Base-by-base conservation (phyloP, 1,284 basidiomycete species). In the Cryptococcus jaspeensis region DNA sequence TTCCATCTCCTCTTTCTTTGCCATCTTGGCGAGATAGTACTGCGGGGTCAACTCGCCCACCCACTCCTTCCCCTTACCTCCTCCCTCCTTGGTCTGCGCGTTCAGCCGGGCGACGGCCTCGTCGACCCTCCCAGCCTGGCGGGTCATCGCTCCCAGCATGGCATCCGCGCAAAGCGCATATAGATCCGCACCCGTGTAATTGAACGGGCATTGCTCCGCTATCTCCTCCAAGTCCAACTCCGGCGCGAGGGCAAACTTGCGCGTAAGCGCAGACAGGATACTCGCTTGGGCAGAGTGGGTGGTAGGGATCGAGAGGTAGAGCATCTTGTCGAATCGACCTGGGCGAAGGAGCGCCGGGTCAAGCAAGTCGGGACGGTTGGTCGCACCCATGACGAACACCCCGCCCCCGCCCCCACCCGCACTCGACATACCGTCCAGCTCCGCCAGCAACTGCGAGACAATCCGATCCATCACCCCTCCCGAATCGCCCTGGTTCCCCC, bases 381-480 rank as follows among this genome's bases (percentile, higher is more conserved):
- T 99, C 11, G 96, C 95, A 3, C 94, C 96, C 74, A 99, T 92
- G 18, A 99, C 94, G 70, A 98, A 95, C 0, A 99, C 88, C 7
- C 80, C 80, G 37, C 80, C 82, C 37, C 80, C 81, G 7, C 83
- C 81, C 9, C 41, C 52, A 11, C 41, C 45, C 4, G 50, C 44
- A 12, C 41, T 25, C 2, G 86, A 80, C 82, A 99, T 88, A 0
- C 96, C 96, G 78, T 99, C 96, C 55, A 99, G 83, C 75, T 98
- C 91, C 16, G 95, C 95, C 51, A 99, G 80, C 20, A 99, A 81
- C 77, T 97, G 95, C 60, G 92, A 94, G 46, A 99, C 96, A 61
- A 99, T 97, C 9, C 96, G 83, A 71, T 97, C 90, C 88, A 99
- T 99, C 8, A 99, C 95, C 39, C 96, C 95, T 15, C 92, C 93